Percentiles rank a stretch among this genome's conserved stretches.
Evolutionary conservation across 805 yeast species (phyloP).

Genomic region (Wickerhamiella brachini): DNA sequence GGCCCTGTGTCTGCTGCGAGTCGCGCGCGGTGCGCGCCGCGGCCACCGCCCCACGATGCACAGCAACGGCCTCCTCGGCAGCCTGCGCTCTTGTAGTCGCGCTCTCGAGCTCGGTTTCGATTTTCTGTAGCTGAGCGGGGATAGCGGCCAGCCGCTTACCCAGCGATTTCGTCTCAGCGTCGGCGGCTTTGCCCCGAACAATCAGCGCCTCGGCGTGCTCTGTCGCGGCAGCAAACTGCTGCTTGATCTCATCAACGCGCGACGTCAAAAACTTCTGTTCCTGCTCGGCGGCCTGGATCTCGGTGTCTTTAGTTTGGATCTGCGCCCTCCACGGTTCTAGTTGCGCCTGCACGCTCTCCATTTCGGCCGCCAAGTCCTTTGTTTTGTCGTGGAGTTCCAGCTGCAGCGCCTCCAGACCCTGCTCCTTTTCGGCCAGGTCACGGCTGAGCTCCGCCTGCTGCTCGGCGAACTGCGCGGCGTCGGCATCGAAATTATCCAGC

Average conservation of each 20-base stretch:
- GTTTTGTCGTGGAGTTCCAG: slow-evolving; percentile 62
- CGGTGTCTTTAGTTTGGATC: slow-evolving; percentile 48
- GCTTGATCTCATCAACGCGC: slow-evolving; percentile 29
- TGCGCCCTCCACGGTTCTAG: slow-evolving; percentile 75
- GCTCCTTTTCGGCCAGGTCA: slow-evolving; percentile 31
- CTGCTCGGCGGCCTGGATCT: slow-evolving; percentile 49
- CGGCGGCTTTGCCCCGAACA: slow-evolving; percentile 15
- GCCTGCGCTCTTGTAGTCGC: neutral
- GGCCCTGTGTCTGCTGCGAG: slow-evolving; percentile 50
- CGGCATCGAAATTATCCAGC: slow-evolving; percentile 32
- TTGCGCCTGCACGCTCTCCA: slow-evolving; percentile 46
- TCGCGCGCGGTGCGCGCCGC: slow-evolving; percentile 45
- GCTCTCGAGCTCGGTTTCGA: slow-evolving; percentile 15
- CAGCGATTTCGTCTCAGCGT: slow-evolving; percentile 26
- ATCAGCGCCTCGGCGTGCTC: slow-evolving; percentile 32
- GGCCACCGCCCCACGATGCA: slow-evolving; percentile 39
- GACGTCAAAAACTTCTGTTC: slow-evolving; percentile 46
- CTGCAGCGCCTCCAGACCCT: slow-evolving; percentile 55
- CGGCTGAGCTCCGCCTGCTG: slow-evolving; percentile 35
- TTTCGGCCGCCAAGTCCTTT: slow-evolving; percentile 46
- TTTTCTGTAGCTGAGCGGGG: slow-evolving; percentile 35
- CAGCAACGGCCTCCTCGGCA: neutral
- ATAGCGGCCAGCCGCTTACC: slow-evolving; percentile 30
- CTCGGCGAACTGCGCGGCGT: slow-evolving; percentile 22
- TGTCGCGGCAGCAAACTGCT: slow-evolving; percentile 27